A percentile compares a stretch with the other conserved stretches of the same genome.
Conservation (phyloP, 2,329 filamentous ascomycete genomes). For the Neopestalotiopsis rosae region DNA sequence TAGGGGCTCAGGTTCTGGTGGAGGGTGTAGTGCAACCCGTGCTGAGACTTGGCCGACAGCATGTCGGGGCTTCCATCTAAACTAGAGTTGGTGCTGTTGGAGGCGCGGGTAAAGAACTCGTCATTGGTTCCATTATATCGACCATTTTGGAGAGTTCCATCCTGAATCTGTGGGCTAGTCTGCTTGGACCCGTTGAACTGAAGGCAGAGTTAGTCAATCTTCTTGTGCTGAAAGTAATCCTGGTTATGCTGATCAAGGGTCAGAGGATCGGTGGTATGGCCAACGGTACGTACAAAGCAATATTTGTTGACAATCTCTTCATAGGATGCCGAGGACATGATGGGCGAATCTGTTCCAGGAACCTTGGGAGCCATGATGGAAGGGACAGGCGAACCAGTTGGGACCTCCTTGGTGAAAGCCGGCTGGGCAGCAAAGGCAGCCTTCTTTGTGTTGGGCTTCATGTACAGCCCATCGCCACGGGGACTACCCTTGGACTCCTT, state of each 20-base stretch:
- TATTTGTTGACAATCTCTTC: conserved; percentile 98
- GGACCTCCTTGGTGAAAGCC: conserved; percentile 17
- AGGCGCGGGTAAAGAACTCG: conserved; percentile 35
- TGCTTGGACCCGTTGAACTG: conserved; percentile 68
- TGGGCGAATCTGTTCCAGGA: conserved; percentile 57
- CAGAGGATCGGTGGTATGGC: conserved; percentile 20
- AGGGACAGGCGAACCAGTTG: conserved; percentile 19
- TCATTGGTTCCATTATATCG: conserved; percentile 50
- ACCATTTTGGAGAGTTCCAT: conserved; percentile 49
- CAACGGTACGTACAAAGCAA: conserved; percentile 91
- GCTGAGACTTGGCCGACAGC: conserved; percentile 35
- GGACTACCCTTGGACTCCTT: conserved; percentile 66
- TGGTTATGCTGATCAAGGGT: not conserved
- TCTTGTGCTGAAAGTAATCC: not conserved
- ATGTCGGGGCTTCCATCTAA: conserved; percentile 44
- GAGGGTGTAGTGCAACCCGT: conserved; percentile 49
- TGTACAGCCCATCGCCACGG: conserved; percentile 57
- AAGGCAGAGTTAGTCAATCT: conserved; percentile 29
- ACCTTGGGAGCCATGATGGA: conserved; percentile 27
- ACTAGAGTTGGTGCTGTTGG: conserved; percentile 43
- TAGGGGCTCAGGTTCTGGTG: conserved; percentile 42
- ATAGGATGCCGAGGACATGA: conserved; percentile 86
- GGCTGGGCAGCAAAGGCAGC: conserved; percentile 28
- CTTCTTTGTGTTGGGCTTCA: conserved; percentile 54
- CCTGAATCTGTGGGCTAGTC: conserved; percentile 54